Evolutionary conservation across 1,284 basidiomycete genomes (phyloP).

Genomic region (Cutaneotrichosporon curvatum): DNA sequence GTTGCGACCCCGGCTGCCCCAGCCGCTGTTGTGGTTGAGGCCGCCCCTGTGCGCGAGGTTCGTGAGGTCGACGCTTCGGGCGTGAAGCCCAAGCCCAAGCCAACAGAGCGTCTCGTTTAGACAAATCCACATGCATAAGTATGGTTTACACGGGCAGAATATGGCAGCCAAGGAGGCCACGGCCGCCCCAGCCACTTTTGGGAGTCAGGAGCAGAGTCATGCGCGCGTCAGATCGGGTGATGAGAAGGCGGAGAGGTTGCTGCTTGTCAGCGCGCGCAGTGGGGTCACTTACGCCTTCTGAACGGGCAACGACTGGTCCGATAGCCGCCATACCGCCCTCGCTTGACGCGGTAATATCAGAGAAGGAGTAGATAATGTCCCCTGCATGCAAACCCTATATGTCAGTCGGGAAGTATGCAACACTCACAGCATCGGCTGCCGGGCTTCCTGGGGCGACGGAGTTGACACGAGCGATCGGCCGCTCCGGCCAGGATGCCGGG

Average conservation of each 20-base stretch:
- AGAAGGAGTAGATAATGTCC: conserved; percentile 69
- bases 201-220: conserved; percentile 53
- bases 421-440: conserved; percentile 67
- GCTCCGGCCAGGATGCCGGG: conserved; percentile 24
- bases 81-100: conserved; percentile 6
- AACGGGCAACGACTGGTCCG: conserved; percentile 60
- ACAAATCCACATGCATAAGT: conserved; percentile 11
- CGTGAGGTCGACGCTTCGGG: neutral
- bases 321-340: conserved; percentile 55
- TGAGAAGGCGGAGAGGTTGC: conserved; percentile 51
- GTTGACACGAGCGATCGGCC: conserved; percentile 65
- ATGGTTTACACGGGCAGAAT: conserved; percentile 53
- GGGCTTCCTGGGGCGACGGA: conserved; percentile 68
- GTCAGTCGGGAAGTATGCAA: conserved; percentile 15
- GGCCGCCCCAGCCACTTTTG: conserved; percentile 61
- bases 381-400: conserved; percentile 61
- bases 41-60: neutral
- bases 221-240: conserved; percentile 45
- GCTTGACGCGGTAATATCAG: conserved; percentile 51
- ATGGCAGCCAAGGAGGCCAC: conserved; percentile 76
- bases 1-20: neutral
- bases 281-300: conserved; percentile 60
- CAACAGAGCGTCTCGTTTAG: conserved; percentile 27
- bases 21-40: neutral
- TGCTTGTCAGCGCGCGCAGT: conserved; percentile 15